Evolutionary conservation across 768 basidiomycete genomes (phyloP).

Genomic region (Lactarius quietus): DNA sequence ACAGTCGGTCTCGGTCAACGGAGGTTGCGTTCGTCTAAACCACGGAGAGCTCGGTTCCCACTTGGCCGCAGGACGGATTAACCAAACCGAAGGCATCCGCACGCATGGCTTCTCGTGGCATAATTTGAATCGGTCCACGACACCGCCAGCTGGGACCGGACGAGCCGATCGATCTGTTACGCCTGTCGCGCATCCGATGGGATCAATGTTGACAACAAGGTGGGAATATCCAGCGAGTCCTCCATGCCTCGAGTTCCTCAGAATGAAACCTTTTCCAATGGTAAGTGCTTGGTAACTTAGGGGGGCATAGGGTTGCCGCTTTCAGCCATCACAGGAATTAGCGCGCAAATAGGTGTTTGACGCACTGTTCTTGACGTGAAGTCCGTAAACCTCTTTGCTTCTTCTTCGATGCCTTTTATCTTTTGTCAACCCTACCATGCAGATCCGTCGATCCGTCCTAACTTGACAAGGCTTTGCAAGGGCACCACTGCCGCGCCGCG

Average conservation of each 20-base stretch:
- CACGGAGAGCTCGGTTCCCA: conserved; percentile 98
- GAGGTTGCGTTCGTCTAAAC: conserved; percentile 95
- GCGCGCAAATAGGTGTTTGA: conserved; percentile 90
- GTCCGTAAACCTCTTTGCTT: conserved; percentile 43
- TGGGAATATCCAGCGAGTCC: conserved; percentile 30
- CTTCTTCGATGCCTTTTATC: conserved; percentile 34
- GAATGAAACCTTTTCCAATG: conserved; percentile 44
- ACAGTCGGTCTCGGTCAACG: conserved; percentile 78
- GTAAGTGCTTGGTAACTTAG: conserved; percentile 94
- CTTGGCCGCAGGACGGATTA: conserved; percentile 95
- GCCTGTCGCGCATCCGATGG: conserved; percentile 76
- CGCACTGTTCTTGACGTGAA: conserved; percentile 90
- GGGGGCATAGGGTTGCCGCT: conserved; percentile 67
- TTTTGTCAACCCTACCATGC: conserved; percentile 98
- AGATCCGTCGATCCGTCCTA: conserved; percentile 89
- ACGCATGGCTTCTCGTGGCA: conserved; percentile 71
- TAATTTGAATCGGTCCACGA: conserved; percentile 45
- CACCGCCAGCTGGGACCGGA: conserved; percentile 72
- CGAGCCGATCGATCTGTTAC: conserved; percentile 93
- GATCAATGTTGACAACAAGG: conserved; percentile 97
- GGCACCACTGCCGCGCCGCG: conserved; percentile 66
- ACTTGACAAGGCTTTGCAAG: conserved; percentile 75
- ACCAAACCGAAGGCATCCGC: conserved; percentile 94
- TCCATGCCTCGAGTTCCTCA: conserved; percentile 22
- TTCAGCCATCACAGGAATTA: conserved; percentile 94